Percentiles rank a stretch among this genome's conserved stretches.
Evolutionary conservation across 345 rosid genomes (phyloP).

Genomic region (Salix udensis): DNA sequence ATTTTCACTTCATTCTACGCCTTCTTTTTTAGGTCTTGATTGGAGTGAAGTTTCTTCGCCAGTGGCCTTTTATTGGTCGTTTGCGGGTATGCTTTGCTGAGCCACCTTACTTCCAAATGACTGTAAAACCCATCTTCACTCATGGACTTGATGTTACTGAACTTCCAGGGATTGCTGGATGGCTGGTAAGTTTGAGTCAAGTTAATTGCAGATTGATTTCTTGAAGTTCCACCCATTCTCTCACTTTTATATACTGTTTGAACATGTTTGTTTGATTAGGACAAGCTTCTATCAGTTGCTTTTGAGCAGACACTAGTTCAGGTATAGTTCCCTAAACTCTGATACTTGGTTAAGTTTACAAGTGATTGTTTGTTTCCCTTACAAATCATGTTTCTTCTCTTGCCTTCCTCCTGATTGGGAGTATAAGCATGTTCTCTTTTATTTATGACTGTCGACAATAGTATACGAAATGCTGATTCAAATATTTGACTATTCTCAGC

Average conservation of each 20-base stretch:
- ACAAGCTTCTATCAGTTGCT: conserved; percentile 77
- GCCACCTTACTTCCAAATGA: conserved; percentile 96
- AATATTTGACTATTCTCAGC: conserved; percentile 45
- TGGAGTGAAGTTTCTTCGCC: conserved; percentile 79
- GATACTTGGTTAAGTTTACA: background rate
- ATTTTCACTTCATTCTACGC: background rate
- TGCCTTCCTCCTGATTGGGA: background rate
- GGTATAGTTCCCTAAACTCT: conserved; percentile 11
- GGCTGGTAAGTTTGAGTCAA: conserved; percentile 69
- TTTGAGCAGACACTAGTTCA: conserved; percentile 72
- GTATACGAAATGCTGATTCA: background rate
- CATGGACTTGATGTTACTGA: conserved; percentile 83
- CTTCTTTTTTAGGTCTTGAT: conserved; percentile 52
- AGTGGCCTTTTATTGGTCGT: conserved; percentile 91
- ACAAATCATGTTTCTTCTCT: background rate
- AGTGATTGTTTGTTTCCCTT: background rate
- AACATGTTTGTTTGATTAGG: conserved; percentile 45
- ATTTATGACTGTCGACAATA: background rate
- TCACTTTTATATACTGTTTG: too few species aligned
- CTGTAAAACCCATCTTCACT: conserved; percentile 68
- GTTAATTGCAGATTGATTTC: conserved; percentile 2
- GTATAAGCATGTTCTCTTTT: background rate
- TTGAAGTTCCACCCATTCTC: conserved; percentile 9
- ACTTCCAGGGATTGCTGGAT: conserved; percentile 93
- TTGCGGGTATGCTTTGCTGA: conserved; percentile 86